A percentile compares a stretch with the other conserved stretches of the same genome.
Evolutionary conservation across 139 green algal species (phyloP).

Genomic region (Pseudopediastrum boryanum): DNA sequence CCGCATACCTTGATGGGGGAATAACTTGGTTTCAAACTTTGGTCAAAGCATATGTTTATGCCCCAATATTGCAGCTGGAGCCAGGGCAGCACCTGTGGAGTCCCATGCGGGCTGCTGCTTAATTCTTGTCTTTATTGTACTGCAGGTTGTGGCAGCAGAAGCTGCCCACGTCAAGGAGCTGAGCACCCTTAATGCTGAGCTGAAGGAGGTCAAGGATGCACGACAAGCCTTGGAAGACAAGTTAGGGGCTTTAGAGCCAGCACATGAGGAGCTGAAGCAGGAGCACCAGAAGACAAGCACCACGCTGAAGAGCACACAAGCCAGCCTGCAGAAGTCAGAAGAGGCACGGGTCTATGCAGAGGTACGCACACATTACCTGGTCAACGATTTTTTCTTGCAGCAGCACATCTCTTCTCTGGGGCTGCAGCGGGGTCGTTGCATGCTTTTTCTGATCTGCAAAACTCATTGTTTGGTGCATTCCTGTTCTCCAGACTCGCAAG

Average conservation of each 20-base stretch:
- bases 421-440: too few relatives aligned
- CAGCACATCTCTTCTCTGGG: neutral
- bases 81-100: too few relatives aligned
- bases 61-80: too few relatives aligned
- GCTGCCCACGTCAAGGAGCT: slow-evolving; percentile 4
- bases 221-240: slow-evolving; percentile 20
- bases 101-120: too few relatives aligned
- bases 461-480: too few relatives aligned
- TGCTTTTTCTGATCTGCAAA: neutral
- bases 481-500: too few relatives aligned
- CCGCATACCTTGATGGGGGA: too few relatives aligned
- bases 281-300: slow-evolving; percentile 19
- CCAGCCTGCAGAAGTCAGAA: slow-evolving; percentile 19
- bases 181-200: neutral
- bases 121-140: too few relatives aligned
- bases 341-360: slow-evolving; percentile 38
- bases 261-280: slow-evolving; percentile 29
- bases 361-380: slow-evolving; percentile 8
- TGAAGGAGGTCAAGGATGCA: slow-evolving; percentile 20
- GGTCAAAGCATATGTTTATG: too few relatives aligned
- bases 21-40: too few relatives aligned
- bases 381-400: neutral
- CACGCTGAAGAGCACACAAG: slow-evolving; percentile 23
- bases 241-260: slow-evolving; percentile 28
- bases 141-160: neutral